These are phyloP conservation scores for Erythrophleum fordii DNA, from an alignment of 306 rosid species.

Conservation along the genomic window DNA sequence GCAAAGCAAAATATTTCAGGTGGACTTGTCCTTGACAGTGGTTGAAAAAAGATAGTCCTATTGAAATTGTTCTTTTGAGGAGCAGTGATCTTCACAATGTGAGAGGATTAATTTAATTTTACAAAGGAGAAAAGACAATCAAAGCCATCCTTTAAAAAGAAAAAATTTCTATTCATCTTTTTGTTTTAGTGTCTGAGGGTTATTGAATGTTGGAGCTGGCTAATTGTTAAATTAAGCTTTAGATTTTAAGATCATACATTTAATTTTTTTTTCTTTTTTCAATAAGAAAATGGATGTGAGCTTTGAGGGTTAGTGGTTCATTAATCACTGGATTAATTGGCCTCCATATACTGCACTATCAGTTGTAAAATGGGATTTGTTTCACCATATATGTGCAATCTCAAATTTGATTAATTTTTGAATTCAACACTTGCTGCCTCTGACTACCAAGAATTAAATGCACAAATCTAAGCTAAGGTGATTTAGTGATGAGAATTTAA, in stretches of 20 bases:
- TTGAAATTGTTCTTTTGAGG: constrained; percentile 44
- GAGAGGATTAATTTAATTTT: too few relatives aligned
- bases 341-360: background rate
- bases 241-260: background rate
- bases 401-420: too few relatives aligned
- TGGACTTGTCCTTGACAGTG: constrained; percentile 46
- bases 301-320: background rate
- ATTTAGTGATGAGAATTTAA: too few relatives aligned
- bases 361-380: background rate
- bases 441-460: too few relatives aligned
- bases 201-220: too few relatives aligned
- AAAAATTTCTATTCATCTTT: background rate
- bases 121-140: background rate
- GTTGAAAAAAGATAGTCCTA: constrained; percentile 37
- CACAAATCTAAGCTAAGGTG: too few relatives aligned
- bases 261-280: background rate
- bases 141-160: too few relatives aligned
- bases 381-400: too few relatives aligned
- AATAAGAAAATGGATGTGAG: background rate
- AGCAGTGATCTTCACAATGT: constrained; percentile 37
- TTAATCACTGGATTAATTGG: background rate
- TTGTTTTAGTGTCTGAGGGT: background rate
- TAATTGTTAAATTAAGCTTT: too few relatives aligned
- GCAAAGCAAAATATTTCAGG: constrained; percentile 25
- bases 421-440: too few relatives aligned